These are phyloP conservation scores for Neurospora sp. DNA, from an alignment of 2,329 filamentous ascomycete species.

Conservation along the genomic window DNA sequence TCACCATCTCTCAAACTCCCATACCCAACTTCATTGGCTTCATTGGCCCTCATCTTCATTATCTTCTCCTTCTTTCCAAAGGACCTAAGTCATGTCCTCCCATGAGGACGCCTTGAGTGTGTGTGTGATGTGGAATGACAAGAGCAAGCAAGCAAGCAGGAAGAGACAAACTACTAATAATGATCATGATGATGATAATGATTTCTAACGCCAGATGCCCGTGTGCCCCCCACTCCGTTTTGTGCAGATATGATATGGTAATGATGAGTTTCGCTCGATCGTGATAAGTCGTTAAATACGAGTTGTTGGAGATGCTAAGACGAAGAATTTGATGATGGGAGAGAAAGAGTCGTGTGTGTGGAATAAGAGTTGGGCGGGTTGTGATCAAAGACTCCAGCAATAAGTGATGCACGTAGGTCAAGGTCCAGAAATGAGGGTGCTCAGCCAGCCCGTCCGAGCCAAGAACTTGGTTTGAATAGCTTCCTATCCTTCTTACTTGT, in stretches of 20 bases:
- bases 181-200: not conserved
- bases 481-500: not conserved
- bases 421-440: not conserved
- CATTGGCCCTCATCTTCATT: not conserved
- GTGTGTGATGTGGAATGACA: not conserved
- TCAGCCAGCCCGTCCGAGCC: not conserved
- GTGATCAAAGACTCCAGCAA: not conserved
- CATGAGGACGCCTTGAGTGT: not conserved
- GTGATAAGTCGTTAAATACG: not conserved
- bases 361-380: not conserved
- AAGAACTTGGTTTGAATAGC: not conserved
- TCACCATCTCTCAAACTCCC: not conserved
- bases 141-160: not conserved
- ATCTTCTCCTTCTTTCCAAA: not conserved
- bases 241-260: not conserved
- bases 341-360: not conserved
- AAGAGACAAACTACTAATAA: not conserved
- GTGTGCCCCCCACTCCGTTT: not conserved
- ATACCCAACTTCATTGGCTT: not conserved
- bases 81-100: not conserved
- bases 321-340: not conserved
- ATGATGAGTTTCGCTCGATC: not conserved
- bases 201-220: not conserved
- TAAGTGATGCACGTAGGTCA: not conserved
- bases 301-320: not conserved